Evolutionary conservation across 202 grass and related monocot genomes (phyloP), one percentile per base, ranked within the genome.

Genomic region (Zoysia matrella): DNA sequence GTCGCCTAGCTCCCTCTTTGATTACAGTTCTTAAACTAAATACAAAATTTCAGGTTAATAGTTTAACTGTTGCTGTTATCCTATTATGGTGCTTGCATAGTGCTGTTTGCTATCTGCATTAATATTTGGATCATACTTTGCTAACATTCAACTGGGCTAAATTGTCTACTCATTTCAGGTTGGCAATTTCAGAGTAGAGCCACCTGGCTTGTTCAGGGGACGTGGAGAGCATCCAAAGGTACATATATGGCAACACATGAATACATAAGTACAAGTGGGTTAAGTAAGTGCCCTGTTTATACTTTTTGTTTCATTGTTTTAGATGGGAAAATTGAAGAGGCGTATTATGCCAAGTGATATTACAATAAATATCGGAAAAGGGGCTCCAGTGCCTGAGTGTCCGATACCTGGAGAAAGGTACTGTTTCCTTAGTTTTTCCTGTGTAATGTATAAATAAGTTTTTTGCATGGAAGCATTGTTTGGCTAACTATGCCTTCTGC

Each of bases 321-420:
- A 30, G 22, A 30, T 30, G 22, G 22, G 95, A 80, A 98, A 98
- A 76, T 72, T 98, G 60, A 98, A 98, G 85, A 75, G 83, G 30
- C 90, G 92, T 49, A 98, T 98, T 77, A 72, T 6, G 65, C 95
- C 95, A 80, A 95, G 90, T 5, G 92, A 98, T 82, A 98, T 98
- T 84, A 98, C 92, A 73, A 98, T 98, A 84, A 98, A 98, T 81
- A 92, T 98, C 1, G 95, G 92, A 50, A 58, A 62, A 55, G 92
- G 64, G 39, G 74, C 63, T 80, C 77, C 87, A 47, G 54, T 95
- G 75, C 95, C 95, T 11, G 83, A 98, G 72, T 98, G 95, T 73
- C 92, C 90, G 1, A 90, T 98, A 84, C 90, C 93, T 60, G 95
- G 95, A 74, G 73, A 98, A 98, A 91, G 84, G 95, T 98, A 91